Percentiles rank a stretch among this genome's conserved stretches.
Evolutionary conservation across 2,329 filamentous ascomycete species (phyloP).

Genomic region (Hypoxylon sp.): DNA sequence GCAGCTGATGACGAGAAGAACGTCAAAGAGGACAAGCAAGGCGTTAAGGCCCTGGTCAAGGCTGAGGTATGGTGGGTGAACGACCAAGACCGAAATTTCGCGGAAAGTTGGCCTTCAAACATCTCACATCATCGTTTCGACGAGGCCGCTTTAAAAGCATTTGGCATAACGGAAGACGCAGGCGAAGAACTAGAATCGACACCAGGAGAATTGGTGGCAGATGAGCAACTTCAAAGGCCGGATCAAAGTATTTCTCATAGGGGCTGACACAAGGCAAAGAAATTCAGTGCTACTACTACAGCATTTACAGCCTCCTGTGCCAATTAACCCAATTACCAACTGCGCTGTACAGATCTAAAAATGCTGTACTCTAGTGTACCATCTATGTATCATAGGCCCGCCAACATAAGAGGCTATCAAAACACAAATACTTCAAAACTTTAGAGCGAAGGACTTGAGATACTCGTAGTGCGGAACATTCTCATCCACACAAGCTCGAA

Average conservation of each 20-base stretch:
- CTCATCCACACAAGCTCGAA: slow-evolving; percentile 78
- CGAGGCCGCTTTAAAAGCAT: slow-evolving; percentile 39
- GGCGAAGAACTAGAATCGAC: slow-evolving; percentile 11
- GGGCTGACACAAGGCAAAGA: slow-evolving; percentile 15
- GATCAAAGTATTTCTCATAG: slow-evolving; percentile 28
- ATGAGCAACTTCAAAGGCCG: slow-evolving; percentile 31
- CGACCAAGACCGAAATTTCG: slow-evolving; percentile 63
- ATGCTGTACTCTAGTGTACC: slow-evolving; percentile 50
- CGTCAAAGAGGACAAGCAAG: slow-evolving; percentile 35
- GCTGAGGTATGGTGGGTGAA: slow-evolving; percentile 68
- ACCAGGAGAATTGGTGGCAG: slow-evolving; percentile 28
- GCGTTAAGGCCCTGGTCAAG: slow-evolving; percentile 53
- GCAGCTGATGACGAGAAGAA: slow-evolving; percentile 23
- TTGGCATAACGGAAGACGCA: slow-evolving; percentile 10
- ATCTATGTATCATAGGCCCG: slow-evolving; percentile 46
- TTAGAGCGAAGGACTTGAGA: slow-evolving; percentile 81
- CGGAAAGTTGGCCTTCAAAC: slow-evolving; percentile 66
- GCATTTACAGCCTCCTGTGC: slow-evolving; percentile 34
- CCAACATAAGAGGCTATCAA: slow-evolving; percentile 21
- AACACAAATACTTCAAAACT: slow-evolving; percentile 59
- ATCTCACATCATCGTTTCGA: slow-evolving; percentile 66
- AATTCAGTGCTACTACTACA: slow-evolving; percentile 21
- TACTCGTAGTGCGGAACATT: slow-evolving; percentile 85
- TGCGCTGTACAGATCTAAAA: slow-evolving; percentile 35
- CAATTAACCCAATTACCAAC: slow-evolving; percentile 28